A percentile compares a stretch with the other conserved stretches of the same genome.
phyloP scores from a whole-genome alignment of 441 rosid genomes.

The Capsella rubella region DNA sequence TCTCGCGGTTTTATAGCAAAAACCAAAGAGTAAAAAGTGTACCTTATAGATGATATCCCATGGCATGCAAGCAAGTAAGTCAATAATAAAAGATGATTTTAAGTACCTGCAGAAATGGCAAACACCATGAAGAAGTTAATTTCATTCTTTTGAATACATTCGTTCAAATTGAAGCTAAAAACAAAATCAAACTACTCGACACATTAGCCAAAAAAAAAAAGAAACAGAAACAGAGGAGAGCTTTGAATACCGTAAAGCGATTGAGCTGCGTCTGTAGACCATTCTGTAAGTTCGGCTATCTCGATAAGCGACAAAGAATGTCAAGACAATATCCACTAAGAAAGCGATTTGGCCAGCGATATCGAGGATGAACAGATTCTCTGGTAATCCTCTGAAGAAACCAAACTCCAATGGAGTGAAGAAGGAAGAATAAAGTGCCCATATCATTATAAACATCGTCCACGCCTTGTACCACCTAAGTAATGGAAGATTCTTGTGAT shows the following conservation, averaged over 20 bases:
- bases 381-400: conserved; percentile 72
- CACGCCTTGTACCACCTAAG: conserved; percentile 62
- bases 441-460: conserved; percentile 63
- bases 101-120: conserved; percentile 53
- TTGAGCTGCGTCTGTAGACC: conserved; percentile 56
- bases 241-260: conserved; percentile 55
- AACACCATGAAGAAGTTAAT: not conserved
- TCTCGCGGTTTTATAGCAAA: not conserved
- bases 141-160: not conserved
- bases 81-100: conserved; percentile 60
- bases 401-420: conserved; percentile 79
- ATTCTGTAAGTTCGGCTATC: conserved; percentile 57
- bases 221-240: not conserved
- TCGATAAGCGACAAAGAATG: conserved; percentile 61
- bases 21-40: not conserved
- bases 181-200: not conserved
- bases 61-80: conserved; percentile 66
- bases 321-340: conserved; percentile 60
- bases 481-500: not conserved
- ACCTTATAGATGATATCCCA: conserved; percentile 79
- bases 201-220: not conserved
- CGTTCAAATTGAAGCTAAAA: not conserved
- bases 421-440: conserved; percentile 75
- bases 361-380: conserved; percentile 60
- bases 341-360: conserved; percentile 63